Percentiles rank a stretch among this genome's conserved stretches.
Evolutionary conservation across 495 filamentous ascomycete species (phyloP).

Genomic region (Glarea lozoyensis): DNA sequence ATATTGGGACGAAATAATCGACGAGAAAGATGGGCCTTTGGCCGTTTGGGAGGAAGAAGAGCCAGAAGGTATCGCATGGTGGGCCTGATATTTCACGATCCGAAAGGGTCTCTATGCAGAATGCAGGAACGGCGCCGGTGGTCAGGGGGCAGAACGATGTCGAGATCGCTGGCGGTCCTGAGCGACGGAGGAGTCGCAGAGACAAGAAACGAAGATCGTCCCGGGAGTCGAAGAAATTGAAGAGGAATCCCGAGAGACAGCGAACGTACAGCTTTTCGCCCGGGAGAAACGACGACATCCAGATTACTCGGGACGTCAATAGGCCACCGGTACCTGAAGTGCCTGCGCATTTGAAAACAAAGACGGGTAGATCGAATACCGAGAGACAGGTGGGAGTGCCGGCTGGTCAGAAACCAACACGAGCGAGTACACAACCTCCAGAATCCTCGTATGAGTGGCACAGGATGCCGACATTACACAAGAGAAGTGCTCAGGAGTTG

Average conservation of each 20-base stretch:
- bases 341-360: slow-evolving; percentile 19
- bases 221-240: slow-evolving; percentile 35
- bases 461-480: slow-evolving; percentile 59
- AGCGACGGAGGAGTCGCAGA: slow-evolving; percentile 20
- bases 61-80: slow-evolving; percentile 32
- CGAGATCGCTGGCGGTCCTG: slow-evolving; percentile 14
- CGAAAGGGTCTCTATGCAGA: slow-evolving; percentile 28
- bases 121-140: slow-evolving; percentile 25
- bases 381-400: slow-evolving; percentile 7
- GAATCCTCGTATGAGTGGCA: slow-evolving; percentile 36
- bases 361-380: slow-evolving; percentile 18
- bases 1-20: slow-evolving; percentile 1
- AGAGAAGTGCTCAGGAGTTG: slow-evolving; percentile 48
- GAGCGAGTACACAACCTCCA: slow-evolving; percentile 22
- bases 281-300: slow-evolving; percentile 37
- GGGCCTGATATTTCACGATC: slow-evolving; percentile 25
- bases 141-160: slow-evolving; percentile 15
- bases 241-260: slow-evolving; percentile 28
- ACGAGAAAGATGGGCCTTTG: slow-evolving; percentile 60
- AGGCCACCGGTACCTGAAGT: slow-evolving; percentile 24
- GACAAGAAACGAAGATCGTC: slow-evolving; percentile 24
- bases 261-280: slow-evolving; percentile 47
- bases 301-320: slow-evolving; percentile 23
- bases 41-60: slow-evolving; percentile 66
- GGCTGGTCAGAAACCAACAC: slow-evolving; percentile 24